Base-by-base conservation (phyloP, 495 filamentous ascomycete genomes). In the Sordaria brevicollis region DNA sequence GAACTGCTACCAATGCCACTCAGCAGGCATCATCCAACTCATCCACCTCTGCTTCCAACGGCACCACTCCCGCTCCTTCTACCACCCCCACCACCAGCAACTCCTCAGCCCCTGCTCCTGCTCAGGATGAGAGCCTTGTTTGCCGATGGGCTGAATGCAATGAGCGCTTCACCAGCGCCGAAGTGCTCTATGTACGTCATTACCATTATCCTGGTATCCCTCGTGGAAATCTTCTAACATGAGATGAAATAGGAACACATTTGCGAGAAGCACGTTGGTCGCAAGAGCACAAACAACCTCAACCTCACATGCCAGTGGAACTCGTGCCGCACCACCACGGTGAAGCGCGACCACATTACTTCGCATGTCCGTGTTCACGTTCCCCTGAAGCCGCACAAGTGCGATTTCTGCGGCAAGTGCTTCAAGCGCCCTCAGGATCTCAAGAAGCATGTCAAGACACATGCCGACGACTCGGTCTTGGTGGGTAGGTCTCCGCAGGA, bases 371-470 rank as follows among this genome's bases (percentile, higher is more conserved):
- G 96, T 65, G 96, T 98, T 39, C 96, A 99, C 78, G 95, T 99
- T 5, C 96, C 96, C 11, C 83, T 98, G 66, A 98, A 98, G 85
- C 96, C 96, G 43, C 95, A 99, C 83, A 97, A 97, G 79, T 99
- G 96, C 77, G 93, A 97, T 75, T 96, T 97, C 80, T 99, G 96
- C 77, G 92, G 92, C 75, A 99, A 99, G 85, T 92, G 93, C 8
- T 99, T 99, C 87, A 99, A 99, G 87, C 92, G 96, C 17, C 96
- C 96, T 33, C 95, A 99, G 81, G 96, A 99, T 83, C 78, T 99
- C 71, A 98, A 98, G 88, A 99, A 99, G 83, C 96, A 99, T 80
- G 94, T 98, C 79, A 98, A 98, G 88, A 99, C 96, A n/a, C 95
- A 99, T 80, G 95, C 95, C 70, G 95, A 99, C 78, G 95, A 99